A percentile compares a stretch with the other conserved stretches of the same genome.
phyloP scores from a whole-genome alignment of 257 asterid genomes.

The Solanum piurae region DNA sequence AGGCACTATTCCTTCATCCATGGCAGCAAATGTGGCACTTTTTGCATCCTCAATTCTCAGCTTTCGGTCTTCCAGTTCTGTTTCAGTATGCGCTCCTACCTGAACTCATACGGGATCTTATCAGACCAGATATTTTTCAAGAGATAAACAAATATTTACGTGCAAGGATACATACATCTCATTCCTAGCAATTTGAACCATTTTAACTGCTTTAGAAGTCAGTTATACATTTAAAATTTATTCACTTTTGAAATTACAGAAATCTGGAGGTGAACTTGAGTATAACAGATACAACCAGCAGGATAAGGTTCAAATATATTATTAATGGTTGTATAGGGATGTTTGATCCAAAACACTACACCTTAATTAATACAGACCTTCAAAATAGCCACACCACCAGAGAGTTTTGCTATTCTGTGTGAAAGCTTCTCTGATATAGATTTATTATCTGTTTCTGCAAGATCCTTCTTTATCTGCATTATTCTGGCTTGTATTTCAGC shows the following conservation, averaged over 20 bases:
- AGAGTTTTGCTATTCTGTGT: constrained; percentile 80
- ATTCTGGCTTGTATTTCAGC: constrained; percentile 93
- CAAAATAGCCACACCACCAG: constrained; percentile 78
- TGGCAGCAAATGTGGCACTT: constrained; percentile 88
- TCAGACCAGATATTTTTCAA: background rate
- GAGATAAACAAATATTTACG: background rate
- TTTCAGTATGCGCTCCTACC: constrained; percentile 92
- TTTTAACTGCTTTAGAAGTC: background rate
- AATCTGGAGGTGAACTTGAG: background rate
- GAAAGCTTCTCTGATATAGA: constrained; percentile 61
- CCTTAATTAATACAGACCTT: constrained; percentile 25
- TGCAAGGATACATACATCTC: background rate
- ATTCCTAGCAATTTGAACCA: background rate
- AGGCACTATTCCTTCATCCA: constrained; percentile 92
- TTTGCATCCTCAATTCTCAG: constrained; percentile 90
- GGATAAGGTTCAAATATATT: background rate
- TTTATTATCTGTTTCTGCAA: constrained; percentile 68
- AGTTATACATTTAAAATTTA: background rate
- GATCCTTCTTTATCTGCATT: constrained; percentile 81
- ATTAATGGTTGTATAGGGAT: background rate
- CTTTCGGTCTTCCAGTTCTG: constrained; percentile 86
- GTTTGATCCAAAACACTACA: background rate
- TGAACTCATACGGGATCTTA: constrained; percentile 1
- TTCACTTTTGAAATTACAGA: background rate
- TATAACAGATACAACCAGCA: background rate